A percentile compares a stretch with the other conserved stretches of the same genome.
These are phyloP conservation scores for Leccinum obscurum DNA, from an alignment of 768 basidiomycete species.

Conservation along the genomic window DNA sequence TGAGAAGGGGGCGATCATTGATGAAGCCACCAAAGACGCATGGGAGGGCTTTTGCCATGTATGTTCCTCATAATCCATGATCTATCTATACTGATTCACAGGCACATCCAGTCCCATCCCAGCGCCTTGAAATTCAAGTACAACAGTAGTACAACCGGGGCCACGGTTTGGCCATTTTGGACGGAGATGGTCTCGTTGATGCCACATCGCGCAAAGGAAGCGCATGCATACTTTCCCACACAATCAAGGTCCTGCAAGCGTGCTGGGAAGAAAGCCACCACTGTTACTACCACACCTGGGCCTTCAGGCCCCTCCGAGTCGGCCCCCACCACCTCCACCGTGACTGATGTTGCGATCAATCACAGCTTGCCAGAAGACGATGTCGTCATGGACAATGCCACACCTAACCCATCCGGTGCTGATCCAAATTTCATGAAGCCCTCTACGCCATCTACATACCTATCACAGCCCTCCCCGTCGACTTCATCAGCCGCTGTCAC, in stretches of 20 bases:
- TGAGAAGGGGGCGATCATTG: background rate
- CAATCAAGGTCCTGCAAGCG: background rate
- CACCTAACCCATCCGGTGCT: background rate
- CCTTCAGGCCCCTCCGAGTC: too few species aligned
- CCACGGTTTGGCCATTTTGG: background rate
- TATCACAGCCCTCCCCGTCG: background rate
- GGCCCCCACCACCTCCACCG: background rate
- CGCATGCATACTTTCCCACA: background rate
- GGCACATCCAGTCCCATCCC: background rate
- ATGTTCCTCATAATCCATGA: background rate
- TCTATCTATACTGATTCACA: background rate
- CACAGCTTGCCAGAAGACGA: background rate
- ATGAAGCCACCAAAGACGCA: background rate
- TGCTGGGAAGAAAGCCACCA: background rate
- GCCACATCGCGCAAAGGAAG: background rate
- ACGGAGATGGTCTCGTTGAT: background rate
- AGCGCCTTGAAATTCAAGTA: background rate
- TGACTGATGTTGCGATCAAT: background rate
- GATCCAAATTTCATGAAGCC: background rate
- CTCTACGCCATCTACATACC: background rate
- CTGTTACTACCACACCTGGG: background rate
- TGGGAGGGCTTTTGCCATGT: background rate
- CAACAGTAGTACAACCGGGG: background rate
- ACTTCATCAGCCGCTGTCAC: background rate
- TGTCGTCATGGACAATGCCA: background rate